Conservation (phyloP, 306 rosid genomes). For the Macrotyloma uniflorum region DNA sequence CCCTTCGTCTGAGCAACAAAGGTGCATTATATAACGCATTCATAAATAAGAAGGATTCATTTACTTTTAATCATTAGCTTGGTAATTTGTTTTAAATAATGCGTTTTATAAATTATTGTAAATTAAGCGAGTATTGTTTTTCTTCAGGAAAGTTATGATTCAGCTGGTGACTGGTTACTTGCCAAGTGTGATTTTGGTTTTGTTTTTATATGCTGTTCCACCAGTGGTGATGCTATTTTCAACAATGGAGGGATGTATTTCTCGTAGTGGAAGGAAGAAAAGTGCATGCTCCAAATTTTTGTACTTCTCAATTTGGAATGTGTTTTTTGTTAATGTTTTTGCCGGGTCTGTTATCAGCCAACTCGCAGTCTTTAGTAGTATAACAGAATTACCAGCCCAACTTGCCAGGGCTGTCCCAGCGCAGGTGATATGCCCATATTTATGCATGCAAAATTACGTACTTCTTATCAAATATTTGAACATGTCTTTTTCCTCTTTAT, state of each 20-base stretch:
- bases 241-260: slow-evolving; percentile 76
- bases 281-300: slow-evolving; percentile 90
- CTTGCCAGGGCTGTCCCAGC: slow-evolving; percentile 85
- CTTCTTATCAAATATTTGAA: too few relatives aligned
- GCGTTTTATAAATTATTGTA: not conserved
- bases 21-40: slow-evolving; percentile 11
- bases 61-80: too few relatives aligned
- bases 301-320: slow-evolving; percentile 94
- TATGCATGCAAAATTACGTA: slow-evolving; percentile 16
- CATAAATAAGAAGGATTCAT: not conserved
- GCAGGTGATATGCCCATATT: slow-evolving; percentile 65
- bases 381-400: slow-evolving; percentile 74
- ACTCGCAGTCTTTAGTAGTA: slow-evolving; percentile 64
- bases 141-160: slow-evolving; percentile 61
- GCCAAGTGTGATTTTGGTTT: slow-evolving; percentile 84
- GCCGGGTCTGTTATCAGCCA: slow-evolving; percentile 76
- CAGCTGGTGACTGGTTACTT: slow-evolving; percentile 90
- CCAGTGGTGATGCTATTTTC: slow-evolving; percentile 87
- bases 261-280: slow-evolving; percentile 87
- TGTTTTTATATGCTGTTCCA: slow-evolving; percentile 68
- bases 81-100: not conserved
- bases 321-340: slow-evolving; percentile 83
- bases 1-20: slow-evolving; percentile 3
- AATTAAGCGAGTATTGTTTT: slow-evolving; percentile 27
- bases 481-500: too few relatives aligned